These are phyloP conservation scores for Gigaspora rosea DNA, from an alignment of 192 early-diverging fungal species.

Conservation along the genomic window DNA sequence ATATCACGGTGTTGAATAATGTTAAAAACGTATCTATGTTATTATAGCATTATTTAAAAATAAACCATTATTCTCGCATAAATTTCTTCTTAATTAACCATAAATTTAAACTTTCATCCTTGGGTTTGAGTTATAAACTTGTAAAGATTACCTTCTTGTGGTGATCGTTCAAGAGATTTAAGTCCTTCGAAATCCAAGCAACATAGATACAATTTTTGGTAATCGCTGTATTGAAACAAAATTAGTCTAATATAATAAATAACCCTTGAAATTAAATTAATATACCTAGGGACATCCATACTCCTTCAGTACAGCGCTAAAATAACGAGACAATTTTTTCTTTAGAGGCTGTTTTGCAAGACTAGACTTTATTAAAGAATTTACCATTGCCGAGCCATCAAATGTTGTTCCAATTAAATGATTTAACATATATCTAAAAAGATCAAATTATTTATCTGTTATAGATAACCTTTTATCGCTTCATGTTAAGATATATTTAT, in stretches of 20 bases:
- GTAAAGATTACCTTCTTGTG: conserved; percentile 28
- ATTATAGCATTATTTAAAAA: too few species aligned
- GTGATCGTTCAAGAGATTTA: conserved; percentile 15
- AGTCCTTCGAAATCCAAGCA: conserved; percentile 32
- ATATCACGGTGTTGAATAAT: conserved; percentile 16
- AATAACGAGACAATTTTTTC: too few species aligned
- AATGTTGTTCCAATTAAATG: conserved; percentile 23
- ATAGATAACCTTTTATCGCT: too few species aligned
- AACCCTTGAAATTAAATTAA: neutral
- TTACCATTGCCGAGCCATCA: conserved; percentile 34
- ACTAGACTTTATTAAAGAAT: neutral
- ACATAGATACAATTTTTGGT: conserved; percentile 24
- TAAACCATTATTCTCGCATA: too few species aligned
- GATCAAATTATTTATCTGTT: too few species aligned
- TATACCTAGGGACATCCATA: conserved; percentile 30
- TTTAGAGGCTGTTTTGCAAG: too few species aligned
- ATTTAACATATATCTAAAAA: conserved; percentile 18
- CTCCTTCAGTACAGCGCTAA: conserved; percentile 36
- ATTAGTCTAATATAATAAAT: too few species aligned
- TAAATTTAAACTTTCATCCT: too few species aligned
- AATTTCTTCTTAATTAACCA: too few species aligned
- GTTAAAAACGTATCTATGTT: neutral
- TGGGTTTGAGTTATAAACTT: too few species aligned
- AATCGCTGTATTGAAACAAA: conserved; percentile 4
- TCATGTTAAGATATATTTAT: too few species aligned